Base-by-base conservation (phyloP, 2,329 filamentous ascomycete species). In the Scedosporium apiospermum region DNA sequence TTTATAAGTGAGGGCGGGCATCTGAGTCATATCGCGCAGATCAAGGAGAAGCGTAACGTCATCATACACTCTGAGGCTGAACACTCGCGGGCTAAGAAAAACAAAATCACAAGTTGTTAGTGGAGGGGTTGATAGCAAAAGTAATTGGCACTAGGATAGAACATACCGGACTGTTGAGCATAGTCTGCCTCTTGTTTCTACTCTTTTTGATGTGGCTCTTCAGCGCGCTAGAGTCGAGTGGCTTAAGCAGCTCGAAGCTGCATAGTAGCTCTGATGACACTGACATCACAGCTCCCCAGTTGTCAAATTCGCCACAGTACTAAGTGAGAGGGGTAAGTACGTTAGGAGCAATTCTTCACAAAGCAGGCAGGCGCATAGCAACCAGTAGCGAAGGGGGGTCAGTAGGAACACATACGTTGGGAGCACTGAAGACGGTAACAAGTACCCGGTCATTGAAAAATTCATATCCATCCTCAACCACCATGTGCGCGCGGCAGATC, bases 171-270 rank as follows among this genome's bases (percentile, higher is more conserved):
- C 92, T 96, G 81, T 96, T 97, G 64, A 97, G 82, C 84, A 96
- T 96, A 76, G 88, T 93, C 75, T 96, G 91, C 65, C 93, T 85
- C 81, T 96, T 96, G 77, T 93, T 96, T 65, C 93, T 85, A 65
- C 93, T 93, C 80, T 97, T 98, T 81, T 99, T 99, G 76, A 99
- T 99, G 72, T 99, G 95, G 69, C 89, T 97, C 83, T 99, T 99
- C 65, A 99, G 81, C 41, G 93, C 93, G 69, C 90, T 96, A 12
- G 93, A 97, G 75, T 99, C 95, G 57, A 99, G 82, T 6, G 95
- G 95, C 75, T 99, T 99, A 65, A 99, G 82, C 16, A 99, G 82
- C 76, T 99, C 95, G 71, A 99, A 99, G 73, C 93, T 97, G 78
- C 95, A 99, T 1, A 99, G 84, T 61, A 99, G 78, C 74, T 98